phyloP scores from a whole-genome alignment of 1,284 basidiomycete genomes.

The Papiliotrema fonsecae region DNA sequence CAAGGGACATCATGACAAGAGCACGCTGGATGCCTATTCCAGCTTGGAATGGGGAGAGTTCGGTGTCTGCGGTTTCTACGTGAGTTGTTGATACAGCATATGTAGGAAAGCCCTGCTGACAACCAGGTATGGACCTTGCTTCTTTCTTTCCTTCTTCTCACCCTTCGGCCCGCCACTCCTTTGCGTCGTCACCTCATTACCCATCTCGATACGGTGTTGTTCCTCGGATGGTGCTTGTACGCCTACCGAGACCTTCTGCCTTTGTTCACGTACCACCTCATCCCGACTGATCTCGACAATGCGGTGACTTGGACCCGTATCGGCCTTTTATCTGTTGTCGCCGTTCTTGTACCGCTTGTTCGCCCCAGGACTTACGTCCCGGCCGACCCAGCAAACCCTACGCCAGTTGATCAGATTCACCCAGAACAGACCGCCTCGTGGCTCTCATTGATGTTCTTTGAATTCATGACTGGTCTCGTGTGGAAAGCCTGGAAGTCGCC shows the following conservation, averaged over 20 bases:
- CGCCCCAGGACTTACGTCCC: slow-evolving; percentile 54
- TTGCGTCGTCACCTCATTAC: slow-evolving; percentile 36
- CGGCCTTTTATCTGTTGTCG: slow-evolving; percentile 48
- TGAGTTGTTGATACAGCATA: slow-evolving; percentile 18
- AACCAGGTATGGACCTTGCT: slow-evolving; percentile 37
- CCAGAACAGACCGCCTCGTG: slow-evolving; percentile 64
- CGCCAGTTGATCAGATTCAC: slow-evolving; percentile 50
- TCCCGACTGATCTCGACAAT: slow-evolving; percentile 49
- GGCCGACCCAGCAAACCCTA: slow-evolving; percentile 44
- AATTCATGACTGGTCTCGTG: slow-evolving; percentile 58
- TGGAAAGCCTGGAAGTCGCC: slow-evolving; percentile 45
- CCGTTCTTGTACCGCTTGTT: slow-evolving; percentile 51
- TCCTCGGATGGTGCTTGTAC: slow-evolving; percentile 52
- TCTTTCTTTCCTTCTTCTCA: slow-evolving; percentile 38
- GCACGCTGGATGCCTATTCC: slow-evolving; percentile 38
- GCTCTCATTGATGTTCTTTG: slow-evolving; percentile 56
- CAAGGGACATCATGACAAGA: slow-evolving; percentile 24
- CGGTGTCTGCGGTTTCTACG: slow-evolving; percentile 43
- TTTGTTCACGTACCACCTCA: slow-evolving; percentile 53
- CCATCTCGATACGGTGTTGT: slow-evolving; percentile 46
- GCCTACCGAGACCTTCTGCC: slow-evolving; percentile 64
- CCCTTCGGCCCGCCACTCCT: slow-evolving; percentile 30
- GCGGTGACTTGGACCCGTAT: slow-evolving; percentile 47
- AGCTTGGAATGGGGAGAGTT: slow-evolving; percentile 46
- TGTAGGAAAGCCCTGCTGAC: too few species aligned